These are phyloP conservation scores for Sporopachydermia lactativora DNA, from an alignment of 805 yeast species.

Conservation along the genomic window DNA sequence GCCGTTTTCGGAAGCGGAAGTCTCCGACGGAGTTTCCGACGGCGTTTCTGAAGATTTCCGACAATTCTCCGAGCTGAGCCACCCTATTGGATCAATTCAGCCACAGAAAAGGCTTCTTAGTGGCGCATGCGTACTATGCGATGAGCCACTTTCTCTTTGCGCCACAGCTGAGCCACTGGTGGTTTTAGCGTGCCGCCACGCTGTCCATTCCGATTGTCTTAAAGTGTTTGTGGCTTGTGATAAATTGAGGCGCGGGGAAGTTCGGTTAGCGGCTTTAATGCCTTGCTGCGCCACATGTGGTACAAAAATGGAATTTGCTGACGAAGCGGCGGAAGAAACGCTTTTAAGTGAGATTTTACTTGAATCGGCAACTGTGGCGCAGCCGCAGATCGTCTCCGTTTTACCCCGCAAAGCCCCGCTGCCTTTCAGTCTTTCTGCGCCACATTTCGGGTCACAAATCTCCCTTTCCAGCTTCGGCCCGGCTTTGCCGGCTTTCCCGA, in stretches of 20 bases:
- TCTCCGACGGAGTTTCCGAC: too few species aligned
- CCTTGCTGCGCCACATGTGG: not conserved
- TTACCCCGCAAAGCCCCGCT: too few species aligned
- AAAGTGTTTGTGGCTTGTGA: not conserved
- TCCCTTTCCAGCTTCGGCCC: too few species aligned
- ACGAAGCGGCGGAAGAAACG: not conserved
- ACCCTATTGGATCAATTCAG: too few species aligned
- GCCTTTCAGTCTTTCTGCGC: too few species aligned
- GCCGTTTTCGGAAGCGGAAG: too few species aligned
- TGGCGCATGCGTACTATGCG: not conserved
- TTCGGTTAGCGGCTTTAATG: not conserved
- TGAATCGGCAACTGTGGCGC: not conserved
- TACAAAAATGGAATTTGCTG: not conserved
- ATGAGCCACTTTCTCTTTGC: not conserved
- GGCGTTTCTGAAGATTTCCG: too few species aligned
- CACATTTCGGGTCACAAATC: too few species aligned
- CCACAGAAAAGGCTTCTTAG: too few species aligned
- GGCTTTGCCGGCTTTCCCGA: too few species aligned
- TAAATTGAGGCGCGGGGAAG: not conserved
- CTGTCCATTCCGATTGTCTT: not conserved
- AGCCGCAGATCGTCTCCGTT: too few species aligned
- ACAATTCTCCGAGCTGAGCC: too few species aligned
- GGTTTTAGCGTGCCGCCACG: not conserved
- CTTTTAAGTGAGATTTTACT: not conserved
- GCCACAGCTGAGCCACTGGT: not conserved